Evolutionary conservation across 768 basidiomycete genomes (phyloP).

Genomic region (Pleurotus pulmonarius): DNA sequence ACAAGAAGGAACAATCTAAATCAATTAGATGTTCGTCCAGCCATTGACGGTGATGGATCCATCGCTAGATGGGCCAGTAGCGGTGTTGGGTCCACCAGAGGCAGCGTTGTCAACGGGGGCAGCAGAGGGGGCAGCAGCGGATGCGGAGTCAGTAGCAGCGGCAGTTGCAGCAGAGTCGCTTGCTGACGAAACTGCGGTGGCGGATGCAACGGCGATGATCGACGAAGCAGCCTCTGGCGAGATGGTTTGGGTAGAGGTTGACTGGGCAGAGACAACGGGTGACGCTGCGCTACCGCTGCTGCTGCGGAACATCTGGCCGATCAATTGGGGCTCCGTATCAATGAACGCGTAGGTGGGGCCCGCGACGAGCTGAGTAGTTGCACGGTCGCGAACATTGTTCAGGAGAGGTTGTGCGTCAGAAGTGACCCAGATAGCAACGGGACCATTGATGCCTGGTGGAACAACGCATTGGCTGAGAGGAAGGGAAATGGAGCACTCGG

Average conservation of each 20-base stretch:
- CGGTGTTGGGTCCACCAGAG: conserved; percentile 32
- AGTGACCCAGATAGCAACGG: conserved; percentile 71
- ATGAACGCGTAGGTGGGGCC: conserved; percentile 71
- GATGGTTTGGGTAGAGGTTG: conserved; percentile 15
- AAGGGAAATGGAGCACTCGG: conserved; percentile 49
- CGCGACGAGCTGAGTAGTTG: conserved; percentile 52
- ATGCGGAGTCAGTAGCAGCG: conserved; percentile 19
- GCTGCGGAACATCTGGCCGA: conserved; percentile 43
- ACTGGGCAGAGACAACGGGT: conserved; percentile 12
- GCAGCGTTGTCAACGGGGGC: conserved; percentile 15
- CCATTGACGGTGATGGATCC: conserved; percentile 45
- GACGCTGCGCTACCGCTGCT: conserved; percentile 3
- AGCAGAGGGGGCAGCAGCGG: conserved; percentile 12
- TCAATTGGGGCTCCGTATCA: conserved; percentile 51
- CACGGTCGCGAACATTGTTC: conserved; percentile 58
- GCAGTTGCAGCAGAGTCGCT: conserved; percentile 30
- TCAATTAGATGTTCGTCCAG: conserved; percentile 27
- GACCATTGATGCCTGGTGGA: conserved; percentile 66
- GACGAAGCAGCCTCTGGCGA: conserved; percentile 16
- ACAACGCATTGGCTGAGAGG: conserved; percentile 61
- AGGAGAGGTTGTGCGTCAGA: conserved; percentile 56
- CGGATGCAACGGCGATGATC: conserved; percentile 16
- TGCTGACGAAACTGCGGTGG: conserved; percentile 23
- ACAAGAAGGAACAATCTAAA: not conserved
- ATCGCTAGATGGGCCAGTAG: conserved; percentile 37